Evolutionary conservation across 768 basidiomycete species (phyloP).

Genomic region (Collybiopsis confluens): DNA sequence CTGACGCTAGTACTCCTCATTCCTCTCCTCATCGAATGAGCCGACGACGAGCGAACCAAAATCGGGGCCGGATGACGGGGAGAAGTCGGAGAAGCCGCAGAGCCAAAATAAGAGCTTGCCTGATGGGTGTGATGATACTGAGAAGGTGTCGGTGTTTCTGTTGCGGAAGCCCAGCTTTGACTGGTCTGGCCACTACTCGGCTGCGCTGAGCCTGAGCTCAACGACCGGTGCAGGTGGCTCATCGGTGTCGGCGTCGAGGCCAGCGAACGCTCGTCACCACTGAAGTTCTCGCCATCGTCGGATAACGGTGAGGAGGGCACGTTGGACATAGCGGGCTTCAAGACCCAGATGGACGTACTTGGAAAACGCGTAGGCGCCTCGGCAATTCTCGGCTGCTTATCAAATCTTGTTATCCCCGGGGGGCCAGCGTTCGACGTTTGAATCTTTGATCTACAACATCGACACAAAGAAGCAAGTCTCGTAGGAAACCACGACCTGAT

Average conservation of each 20-base stretch:
- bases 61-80: slow-evolving; percentile 35
- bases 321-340: no score
- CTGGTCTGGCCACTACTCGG: slow-evolving; percentile 16
- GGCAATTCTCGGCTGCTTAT: no score
- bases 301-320: slow-evolving; percentile 16
- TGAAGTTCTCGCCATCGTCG: slow-evolving; percentile 29
- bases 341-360: no score
- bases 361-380: no score
- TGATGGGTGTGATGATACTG: slow-evolving; percentile 48
- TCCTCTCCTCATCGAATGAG: slow-evolving; percentile 39
- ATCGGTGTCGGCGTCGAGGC: slow-evolving; percentile 44
- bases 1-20: slow-evolving; percentile 60
- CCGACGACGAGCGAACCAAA: slow-evolving; percentile 47
- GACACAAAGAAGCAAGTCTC: no score
- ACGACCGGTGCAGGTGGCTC: slow-evolving; percentile 34
- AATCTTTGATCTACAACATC: no score
- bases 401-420: no score
- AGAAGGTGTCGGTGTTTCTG: slow-evolving; percentile 42
- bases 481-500: no score
- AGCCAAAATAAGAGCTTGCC: slow-evolving; percentile 63
- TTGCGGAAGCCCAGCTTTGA: slow-evolving; percentile 38
- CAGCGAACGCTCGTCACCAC: slow-evolving; percentile 6
- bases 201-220: slow-evolving; percentile 44
- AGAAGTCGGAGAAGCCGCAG: slow-evolving; percentile 34
- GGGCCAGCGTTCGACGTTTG: no score